Evolutionary conservation across 208 protist genomes (phyloP).

Genomic region (Plasmodiophora brassicae): DNA sequence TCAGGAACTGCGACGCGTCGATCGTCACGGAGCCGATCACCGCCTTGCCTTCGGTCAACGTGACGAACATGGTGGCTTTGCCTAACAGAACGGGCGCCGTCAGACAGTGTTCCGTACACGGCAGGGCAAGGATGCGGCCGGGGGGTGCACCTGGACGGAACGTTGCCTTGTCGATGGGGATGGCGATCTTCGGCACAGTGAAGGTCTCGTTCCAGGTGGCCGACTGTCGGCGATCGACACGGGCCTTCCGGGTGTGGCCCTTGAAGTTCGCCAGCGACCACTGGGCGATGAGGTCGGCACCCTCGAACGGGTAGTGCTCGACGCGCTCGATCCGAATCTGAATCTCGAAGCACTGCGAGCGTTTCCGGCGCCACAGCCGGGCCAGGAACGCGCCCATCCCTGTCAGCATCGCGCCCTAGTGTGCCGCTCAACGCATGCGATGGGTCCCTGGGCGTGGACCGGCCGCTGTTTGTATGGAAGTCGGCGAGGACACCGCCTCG

Average conservation of each 20-base stretch:
- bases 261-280: background rate
- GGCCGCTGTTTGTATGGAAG: no score
- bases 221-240: background rate
- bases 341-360: background rate
- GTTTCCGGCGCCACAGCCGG: background rate
- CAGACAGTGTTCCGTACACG: no score
- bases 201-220: background rate
- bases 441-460: no score
- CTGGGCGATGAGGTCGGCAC: background rate
- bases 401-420: no score
- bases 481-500: no score
- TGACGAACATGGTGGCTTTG: no score
- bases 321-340: background rate
- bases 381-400: background rate
- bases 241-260: background rate
- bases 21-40: background rate
- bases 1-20: background rate
- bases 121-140: no score
- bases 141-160: background rate
- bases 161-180: background rate
- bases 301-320: conserved; percentile 25
- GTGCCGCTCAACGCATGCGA: no score
- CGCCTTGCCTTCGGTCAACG: background rate
- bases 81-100: no score
- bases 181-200: background rate